These are phyloP conservation scores for Cryphonectria radicalis DNA, from an alignment of 2,329 filamentous ascomycete genomes.

Conservation along the genomic window DNA sequence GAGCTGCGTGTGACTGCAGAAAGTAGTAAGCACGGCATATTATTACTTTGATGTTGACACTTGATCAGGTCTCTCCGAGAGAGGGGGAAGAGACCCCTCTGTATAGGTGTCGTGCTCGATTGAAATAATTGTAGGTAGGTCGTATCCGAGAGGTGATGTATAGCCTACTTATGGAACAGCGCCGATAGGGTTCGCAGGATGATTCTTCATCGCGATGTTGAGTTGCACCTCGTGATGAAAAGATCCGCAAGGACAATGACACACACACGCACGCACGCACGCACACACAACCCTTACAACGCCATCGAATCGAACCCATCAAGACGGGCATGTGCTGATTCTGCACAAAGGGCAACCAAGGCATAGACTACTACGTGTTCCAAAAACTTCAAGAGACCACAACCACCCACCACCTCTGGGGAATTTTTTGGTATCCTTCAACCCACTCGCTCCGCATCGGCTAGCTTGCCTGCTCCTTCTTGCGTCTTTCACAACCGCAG, in stretches of 20 bases:
- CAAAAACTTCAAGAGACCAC: not conserved
- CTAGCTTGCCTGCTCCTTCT: slow-evolving; percentile 7
- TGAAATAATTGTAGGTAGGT: not conserved
- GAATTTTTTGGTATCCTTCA: slow-evolving; percentile 14
- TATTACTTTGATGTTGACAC: not conserved
- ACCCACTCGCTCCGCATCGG: slow-evolving; percentile 10
- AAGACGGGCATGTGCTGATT: not conserved
- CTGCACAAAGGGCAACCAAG: not conserved
- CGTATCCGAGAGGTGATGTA: not conserved
- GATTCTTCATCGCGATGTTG: not conserved
- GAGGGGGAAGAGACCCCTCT: not conserved
- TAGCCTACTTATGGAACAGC: no score
- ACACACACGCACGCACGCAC: not conserved
- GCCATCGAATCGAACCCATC: not conserved
- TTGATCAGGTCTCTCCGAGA: no score
- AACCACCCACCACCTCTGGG: not conserved
- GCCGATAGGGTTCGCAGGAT: not conserved
- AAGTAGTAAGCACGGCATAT: not conserved
- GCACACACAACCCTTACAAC: not conserved
- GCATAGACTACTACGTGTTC: not conserved
- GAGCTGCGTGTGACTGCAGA: not conserved
- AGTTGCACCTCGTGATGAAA: not conserved
- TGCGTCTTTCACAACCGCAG: slow-evolving; percentile 14
- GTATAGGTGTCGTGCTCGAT: not conserved
- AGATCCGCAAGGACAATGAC: not conserved